Percentiles rank a stretch among this genome's conserved stretches.
These are phyloP conservation scores for Neonectria hederae DNA, from an alignment of 2,329 filamentous ascomycete species.

Conservation along the genomic window DNA sequence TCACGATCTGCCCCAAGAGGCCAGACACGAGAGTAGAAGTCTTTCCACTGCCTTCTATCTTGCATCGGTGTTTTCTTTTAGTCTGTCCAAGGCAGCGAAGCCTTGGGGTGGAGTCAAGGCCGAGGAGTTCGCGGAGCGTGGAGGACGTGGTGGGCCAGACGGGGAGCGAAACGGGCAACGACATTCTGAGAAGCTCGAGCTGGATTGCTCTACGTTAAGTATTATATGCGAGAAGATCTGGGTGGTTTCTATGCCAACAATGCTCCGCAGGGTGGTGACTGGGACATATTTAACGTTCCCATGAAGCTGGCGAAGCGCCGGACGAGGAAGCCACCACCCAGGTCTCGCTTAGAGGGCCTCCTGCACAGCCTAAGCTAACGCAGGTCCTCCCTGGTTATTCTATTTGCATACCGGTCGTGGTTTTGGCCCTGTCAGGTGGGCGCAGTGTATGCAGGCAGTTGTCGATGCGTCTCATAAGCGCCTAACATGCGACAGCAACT, in stretches of 20 bases:
- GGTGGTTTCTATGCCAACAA: constrained; percentile 34
- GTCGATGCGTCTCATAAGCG: not conserved
- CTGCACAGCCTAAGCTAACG: constrained; percentile 15
- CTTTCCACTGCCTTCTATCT: not conserved
- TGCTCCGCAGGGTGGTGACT: not conserved
- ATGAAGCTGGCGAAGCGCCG: constrained; percentile 21
- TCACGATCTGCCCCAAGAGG: constrained; percentile 24
- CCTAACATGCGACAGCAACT: not conserved
- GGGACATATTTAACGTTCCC: constrained; percentile 29
- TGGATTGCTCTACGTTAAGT: not conserved
- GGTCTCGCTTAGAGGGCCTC: constrained; percentile 22
- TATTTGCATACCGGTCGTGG: constrained; percentile 8
- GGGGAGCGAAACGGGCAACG: not conserved
- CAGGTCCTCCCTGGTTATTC: constrained; percentile 1
- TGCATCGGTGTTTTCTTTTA: constrained; percentile 5
- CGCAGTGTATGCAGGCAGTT: constrained; percentile 15
- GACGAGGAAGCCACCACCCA: not conserved
- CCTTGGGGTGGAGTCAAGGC: not conserved
- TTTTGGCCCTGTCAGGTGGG: constrained; percentile 26
- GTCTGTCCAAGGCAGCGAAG: constrained; percentile 28
- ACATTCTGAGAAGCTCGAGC: constrained; percentile 11
- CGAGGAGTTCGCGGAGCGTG: constrained; percentile 17
- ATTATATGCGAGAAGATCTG: not conserved
- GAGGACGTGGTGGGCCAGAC: constrained; percentile 15
- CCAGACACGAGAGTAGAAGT: constrained; percentile 10